A percentile compares a stretch with the other conserved stretches of the same genome.
phyloP scores from a whole-genome alignment of 1,139 yeast genomes.

The Kodamaea derodonti region DNA sequence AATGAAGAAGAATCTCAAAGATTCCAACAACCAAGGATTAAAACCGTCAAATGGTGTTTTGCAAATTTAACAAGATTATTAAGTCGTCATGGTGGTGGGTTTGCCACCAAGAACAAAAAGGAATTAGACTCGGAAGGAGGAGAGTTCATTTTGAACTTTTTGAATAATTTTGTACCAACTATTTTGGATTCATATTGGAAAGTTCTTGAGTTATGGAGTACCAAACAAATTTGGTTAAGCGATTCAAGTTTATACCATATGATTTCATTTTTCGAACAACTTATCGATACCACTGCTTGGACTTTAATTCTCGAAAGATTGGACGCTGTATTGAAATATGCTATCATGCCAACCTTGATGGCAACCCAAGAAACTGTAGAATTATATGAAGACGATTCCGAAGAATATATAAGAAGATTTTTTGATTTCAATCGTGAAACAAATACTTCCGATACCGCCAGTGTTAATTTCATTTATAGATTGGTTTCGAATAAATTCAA shows the following conservation, averaged over 20 bases:
- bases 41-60: conserved; percentile 70
- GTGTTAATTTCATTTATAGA: conserved; percentile 66
- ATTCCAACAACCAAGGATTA: conserved; percentile 45
- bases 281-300: conserved; percentile 55
- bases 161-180: conserved; percentile 55
- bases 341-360: conserved; percentile 61
- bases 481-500: conserved; percentile 46
- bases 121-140: conserved; percentile 9
- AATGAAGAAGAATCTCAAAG: conserved; percentile 37
- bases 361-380: conserved; percentile 55
- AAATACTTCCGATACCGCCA: conserved; percentile 76
- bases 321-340: conserved; percentile 54
- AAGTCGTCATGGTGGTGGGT: conserved; percentile 52
- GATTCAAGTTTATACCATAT: conserved; percentile 59
- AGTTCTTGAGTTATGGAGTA: conserved; percentile 57
- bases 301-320: conserved; percentile 51
- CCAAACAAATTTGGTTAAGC: conserved; percentile 55
- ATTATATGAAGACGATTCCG: conserved; percentile 68
- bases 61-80: conserved; percentile 62
- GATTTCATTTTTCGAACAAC: conserved; percentile 61
- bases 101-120: conserved; percentile 33
- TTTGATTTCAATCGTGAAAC: conserved; percentile 70
- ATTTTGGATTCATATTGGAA: conserved; percentile 58
- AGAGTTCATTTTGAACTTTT: conserved; percentile 45
- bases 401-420: conserved; percentile 66